Conservation (phyloP, 768 basidiomycete genomes). For the button mushroom (Agaricus bisporus) region DNA sequence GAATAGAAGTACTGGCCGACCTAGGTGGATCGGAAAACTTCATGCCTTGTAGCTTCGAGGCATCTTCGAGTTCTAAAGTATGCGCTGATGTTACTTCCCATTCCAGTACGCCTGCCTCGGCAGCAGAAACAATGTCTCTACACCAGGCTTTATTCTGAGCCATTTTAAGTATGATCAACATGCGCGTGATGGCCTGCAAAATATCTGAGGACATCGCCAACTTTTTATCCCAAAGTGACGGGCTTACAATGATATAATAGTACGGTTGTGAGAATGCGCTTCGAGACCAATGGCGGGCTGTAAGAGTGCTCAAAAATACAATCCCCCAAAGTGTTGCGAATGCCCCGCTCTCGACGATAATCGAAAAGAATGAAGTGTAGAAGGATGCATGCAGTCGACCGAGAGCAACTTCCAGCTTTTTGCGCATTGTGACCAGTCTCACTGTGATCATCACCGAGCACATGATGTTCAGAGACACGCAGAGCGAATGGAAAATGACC, state of each 20-base stretch:
- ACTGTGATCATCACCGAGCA: constrained; percentile 23
- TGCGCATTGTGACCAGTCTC: constrained; percentile 26
- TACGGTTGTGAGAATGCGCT: constrained; percentile 27
- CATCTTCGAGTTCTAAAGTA: constrained; percentile 22
- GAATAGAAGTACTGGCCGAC: background rate
- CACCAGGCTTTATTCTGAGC: constrained; percentile 35
- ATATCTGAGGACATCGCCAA: background rate
- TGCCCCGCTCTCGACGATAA: constrained; percentile 34
- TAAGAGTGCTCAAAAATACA: constrained; percentile 21
- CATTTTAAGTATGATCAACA: constrained; percentile 34
- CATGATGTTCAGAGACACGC: constrained; percentile 25
- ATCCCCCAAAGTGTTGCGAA: constrained; percentile 31
- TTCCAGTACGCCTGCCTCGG: constrained; percentile 26
- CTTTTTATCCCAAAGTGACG: background rate
- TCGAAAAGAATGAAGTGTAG: constrained; percentile 29
- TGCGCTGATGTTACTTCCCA: constrained; percentile 33
- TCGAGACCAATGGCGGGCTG: constrained; percentile 19
- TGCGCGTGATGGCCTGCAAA: constrained; percentile 28
- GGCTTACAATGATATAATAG: constrained; percentile 25
- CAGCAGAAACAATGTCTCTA: constrained; percentile 25
- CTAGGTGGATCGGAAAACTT: background rate
- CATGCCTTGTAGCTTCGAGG: constrained; percentile 3
- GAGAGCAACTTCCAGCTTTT: constrained; percentile 25
- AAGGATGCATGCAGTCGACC: constrained; percentile 29
- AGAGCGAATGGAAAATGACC: constrained; percentile 22